Conservation (phyloP, 129 eudicot genomes). For the Saussurea involucrata region DNA sequence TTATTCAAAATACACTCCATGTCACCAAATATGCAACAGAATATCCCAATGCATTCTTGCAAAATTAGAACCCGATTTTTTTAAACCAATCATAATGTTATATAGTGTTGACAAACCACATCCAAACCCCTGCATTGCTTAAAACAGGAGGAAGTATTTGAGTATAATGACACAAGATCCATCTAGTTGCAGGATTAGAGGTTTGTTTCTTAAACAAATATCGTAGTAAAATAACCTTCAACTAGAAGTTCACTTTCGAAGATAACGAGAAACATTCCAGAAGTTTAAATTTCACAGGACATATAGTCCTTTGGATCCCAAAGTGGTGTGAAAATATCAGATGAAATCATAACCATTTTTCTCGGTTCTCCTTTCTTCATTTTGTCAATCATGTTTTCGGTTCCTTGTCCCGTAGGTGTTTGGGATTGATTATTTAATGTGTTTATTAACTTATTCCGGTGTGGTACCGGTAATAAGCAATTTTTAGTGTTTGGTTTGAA, state of each 20-base stretch:
- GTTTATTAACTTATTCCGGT: too few relatives aligned
- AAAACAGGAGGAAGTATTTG: neutral
- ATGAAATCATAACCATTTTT: neutral
- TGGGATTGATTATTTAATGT: too few relatives aligned
- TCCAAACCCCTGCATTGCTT: neutral
- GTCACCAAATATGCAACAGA: neutral
- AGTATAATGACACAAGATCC: neutral
- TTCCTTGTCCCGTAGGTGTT: neutral
- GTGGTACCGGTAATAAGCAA: too few relatives aligned
- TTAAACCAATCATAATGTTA: neutral
- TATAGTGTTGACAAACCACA: neutral
- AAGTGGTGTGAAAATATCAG: neutral
- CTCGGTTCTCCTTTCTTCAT: neutral
- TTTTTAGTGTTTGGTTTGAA: too few relatives aligned
- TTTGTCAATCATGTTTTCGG: neutral
- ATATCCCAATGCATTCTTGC: neutral
- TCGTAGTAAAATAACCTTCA: neutral
- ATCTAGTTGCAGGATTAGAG: neutral
- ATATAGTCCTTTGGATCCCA: neutral
- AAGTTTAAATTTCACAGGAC: neutral
- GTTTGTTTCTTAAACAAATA: neutral
- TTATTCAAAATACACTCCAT: neutral
- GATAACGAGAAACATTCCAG: too few relatives aligned
- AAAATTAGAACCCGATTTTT: neutral
- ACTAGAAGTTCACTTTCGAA: neutral